Evolutionary conservation across 2,329 filamentous ascomycete genomes (phyloP).

Genomic region (Colletotrichum sp.): DNA sequence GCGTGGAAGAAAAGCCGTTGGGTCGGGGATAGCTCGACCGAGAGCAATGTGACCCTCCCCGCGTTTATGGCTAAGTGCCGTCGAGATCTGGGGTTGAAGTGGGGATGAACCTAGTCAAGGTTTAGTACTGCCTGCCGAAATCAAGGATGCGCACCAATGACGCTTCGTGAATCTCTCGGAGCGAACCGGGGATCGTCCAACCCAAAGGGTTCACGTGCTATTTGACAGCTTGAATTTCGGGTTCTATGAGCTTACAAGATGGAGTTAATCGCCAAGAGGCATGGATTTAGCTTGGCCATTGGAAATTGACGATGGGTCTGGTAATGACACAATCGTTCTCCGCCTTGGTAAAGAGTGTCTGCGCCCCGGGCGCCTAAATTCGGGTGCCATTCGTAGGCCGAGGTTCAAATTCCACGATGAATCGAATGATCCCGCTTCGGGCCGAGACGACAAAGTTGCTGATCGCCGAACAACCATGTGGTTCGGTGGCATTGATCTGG

Average conservation of each 20-base stretch:
- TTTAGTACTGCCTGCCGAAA: not conserved
- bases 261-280: not conserved
- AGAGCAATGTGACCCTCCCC: slow-evolving; percentile 6
- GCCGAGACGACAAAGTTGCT: not conserved
- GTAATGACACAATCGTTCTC: not conserved
- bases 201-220: not conserved
- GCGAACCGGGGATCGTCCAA: not conserved
- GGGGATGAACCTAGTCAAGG: not conserved
- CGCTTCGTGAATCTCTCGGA: not conserved
- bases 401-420: not conserved
- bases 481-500: not conserved
- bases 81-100: slow-evolving; percentile 16
- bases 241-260: not conserved
- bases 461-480: not conserved
- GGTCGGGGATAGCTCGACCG: slow-evolving; percentile 10
- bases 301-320: not conserved
- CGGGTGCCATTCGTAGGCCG: not conserved
- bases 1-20: not conserved
- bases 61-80: not conserved
- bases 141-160: slow-evolving; percentile 15
- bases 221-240: not conserved
- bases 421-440: not conserved
- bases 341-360: not conserved
- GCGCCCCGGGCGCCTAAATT: not conserved
- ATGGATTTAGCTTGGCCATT: not conserved